Conservation (phyloP, 345 rosid species). For the Alliaria petiolata region DNA sequence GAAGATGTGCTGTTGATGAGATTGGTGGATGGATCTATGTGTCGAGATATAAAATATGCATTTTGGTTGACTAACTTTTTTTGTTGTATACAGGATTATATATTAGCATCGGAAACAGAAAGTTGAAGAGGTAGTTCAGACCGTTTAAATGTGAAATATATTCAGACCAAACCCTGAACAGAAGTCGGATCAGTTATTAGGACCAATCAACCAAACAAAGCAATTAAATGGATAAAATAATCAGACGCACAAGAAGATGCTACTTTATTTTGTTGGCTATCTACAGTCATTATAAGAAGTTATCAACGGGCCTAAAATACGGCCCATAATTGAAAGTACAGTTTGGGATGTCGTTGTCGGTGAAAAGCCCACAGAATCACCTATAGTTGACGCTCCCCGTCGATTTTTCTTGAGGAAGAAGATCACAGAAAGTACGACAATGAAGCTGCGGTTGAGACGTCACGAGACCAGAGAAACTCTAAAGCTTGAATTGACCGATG, state of each 20-base stretch:
- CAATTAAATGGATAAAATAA: too few relatives aligned
- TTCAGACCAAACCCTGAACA: conserved; percentile 5
- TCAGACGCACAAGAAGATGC: too few relatives aligned
- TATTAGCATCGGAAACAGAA: not conserved
- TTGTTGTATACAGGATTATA: not conserved
- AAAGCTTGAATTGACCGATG: conserved; percentile 45
- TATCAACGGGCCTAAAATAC: too few relatives aligned
- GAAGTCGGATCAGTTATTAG: not conserved
- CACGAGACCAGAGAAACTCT: conserved; percentile 48
- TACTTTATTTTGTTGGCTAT: too few relatives aligned
- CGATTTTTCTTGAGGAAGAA: not conserved
- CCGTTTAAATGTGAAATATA: not conserved
- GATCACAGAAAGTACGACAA: not conserved
- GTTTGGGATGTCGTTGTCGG: too few relatives aligned
- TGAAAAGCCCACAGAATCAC: too few relatives aligned
- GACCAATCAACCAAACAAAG: too few relatives aligned
- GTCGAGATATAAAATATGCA: not conserved
- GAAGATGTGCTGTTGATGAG: not conserved
- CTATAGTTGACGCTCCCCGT: not conserved
- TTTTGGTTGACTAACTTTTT: not conserved
- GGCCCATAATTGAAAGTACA: too few relatives aligned
- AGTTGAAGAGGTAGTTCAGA: not conserved
- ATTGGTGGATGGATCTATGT: not conserved
- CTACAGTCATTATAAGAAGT: too few relatives aligned
- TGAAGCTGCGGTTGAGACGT: conserved; percentile 67